Evolutionary conservation across 2,329 filamentous ascomycete genomes (phyloP).

Genomic region (Botryotinia globosa): DNA sequence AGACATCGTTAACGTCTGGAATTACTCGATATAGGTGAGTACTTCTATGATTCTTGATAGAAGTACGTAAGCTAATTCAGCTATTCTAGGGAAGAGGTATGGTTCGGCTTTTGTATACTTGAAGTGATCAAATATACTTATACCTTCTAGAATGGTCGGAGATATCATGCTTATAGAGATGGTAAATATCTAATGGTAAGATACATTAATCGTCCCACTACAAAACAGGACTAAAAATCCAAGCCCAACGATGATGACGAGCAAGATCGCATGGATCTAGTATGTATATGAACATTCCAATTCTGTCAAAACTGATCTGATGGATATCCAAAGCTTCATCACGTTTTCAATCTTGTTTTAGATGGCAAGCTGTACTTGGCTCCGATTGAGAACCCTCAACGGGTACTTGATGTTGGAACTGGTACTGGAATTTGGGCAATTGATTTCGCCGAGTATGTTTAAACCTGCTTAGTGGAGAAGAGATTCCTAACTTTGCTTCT

Average conservation of each 20-base stretch:
- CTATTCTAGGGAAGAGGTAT: slow-evolving; percentile 14
- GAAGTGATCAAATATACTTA: not conserved
- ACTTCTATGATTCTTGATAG: not conserved
- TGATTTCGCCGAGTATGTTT: slow-evolving; percentile 26
- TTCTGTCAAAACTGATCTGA: not conserved
- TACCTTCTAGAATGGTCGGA: slow-evolving; percentile 40
- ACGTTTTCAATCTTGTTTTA: slow-evolving; percentile 10
- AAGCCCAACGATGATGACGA: slow-evolving; percentile 37
- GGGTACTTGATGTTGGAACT: slow-evolving; percentile 18
- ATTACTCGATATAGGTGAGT: slow-evolving; percentile 22
- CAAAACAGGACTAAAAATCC: not conserved
- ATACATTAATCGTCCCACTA: not conserved
- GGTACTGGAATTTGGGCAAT: slow-evolving; percentile 21
- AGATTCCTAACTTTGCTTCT: slow-evolving; percentile 28
- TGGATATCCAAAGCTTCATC: slow-evolving; percentile 10
- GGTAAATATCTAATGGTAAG: slow-evolving; percentile 32
- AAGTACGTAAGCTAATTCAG: not conserved
- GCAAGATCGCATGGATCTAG: slow-evolving; percentile 33
- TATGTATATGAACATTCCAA: slow-evolving; percentile 6
- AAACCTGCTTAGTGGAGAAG: slow-evolving; percentile 22
- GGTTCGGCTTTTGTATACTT: not conserved
- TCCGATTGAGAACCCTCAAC: slow-evolving; percentile 11
- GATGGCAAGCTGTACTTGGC: slow-evolving; percentile 10
- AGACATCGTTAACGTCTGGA: slow-evolving; percentile 24
- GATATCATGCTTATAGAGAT: slow-evolving; percentile 40